These are phyloP conservation scores for Phytophthora fragariaefolia DNA, from an alignment of 352 stramenopile genomes.

Conservation along the genomic window DNA sequence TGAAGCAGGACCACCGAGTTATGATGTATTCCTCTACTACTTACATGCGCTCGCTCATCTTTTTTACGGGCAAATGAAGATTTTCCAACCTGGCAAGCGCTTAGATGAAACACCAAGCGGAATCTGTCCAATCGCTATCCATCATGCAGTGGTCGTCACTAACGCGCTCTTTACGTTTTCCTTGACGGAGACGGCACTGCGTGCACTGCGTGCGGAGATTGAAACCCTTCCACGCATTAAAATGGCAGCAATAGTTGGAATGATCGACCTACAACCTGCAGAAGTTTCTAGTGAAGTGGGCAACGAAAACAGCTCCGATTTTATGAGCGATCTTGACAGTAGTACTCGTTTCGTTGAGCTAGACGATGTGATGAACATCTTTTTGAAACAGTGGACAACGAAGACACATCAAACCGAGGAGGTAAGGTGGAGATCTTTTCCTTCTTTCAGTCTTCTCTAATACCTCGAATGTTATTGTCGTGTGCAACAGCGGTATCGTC, in stretches of 20 bases:
- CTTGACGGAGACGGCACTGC: constrained; percentile 45
- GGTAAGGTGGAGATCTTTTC: constrained; percentile 30
- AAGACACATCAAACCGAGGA: constrained; percentile 60
- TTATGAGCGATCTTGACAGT: constrained; percentile 5
- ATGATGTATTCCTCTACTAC: constrained; percentile 78
- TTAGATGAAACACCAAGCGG: constrained; percentile 65
- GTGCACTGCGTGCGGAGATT: constrained; percentile 44
- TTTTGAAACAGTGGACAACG: constrained; percentile 59
- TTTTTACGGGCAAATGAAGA: constrained; percentile 75
- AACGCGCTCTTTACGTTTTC: constrained; percentile 55
- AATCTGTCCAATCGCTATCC: constrained; percentile 49
- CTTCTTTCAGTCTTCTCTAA: neutral
- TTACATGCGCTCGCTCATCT: constrained; percentile 66
- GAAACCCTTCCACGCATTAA: constrained; percentile 34
- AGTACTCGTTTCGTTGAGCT: constrained; percentile 53
- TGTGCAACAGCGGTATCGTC: constrained; percentile 47
- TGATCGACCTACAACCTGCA: constrained; percentile 1
- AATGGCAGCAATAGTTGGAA: neutral
- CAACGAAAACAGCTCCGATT: constrained; percentile 2
- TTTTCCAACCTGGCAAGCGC: constrained; percentile 63
- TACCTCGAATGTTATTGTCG: neutral
- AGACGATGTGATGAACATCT: constrained; percentile 69
- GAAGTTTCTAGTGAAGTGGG: constrained; percentile 11
- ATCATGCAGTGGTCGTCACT: constrained; percentile 39
- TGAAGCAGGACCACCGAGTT: constrained; percentile 30